Evolutionary conservation across 495 filamentous ascomycete genomes (phyloP), one percentile per base, ranked within the genome.

Genomic region (Trichocladium uniseriatum): DNA sequence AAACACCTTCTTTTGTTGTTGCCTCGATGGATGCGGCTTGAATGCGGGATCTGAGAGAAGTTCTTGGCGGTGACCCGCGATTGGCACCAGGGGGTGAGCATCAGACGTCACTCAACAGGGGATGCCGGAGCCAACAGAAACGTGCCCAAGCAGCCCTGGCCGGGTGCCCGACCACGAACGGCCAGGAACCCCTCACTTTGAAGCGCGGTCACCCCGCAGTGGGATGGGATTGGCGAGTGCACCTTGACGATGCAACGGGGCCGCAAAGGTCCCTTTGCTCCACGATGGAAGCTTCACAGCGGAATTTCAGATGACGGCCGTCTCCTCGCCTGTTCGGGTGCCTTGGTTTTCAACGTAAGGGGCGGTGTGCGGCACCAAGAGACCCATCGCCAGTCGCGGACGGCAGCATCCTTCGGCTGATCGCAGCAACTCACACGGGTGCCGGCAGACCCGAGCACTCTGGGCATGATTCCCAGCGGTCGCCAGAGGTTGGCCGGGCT

Each of bases 81-180:
- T 55, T 60, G 57, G 55, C 36, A 46, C 37, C 47, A 45, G 44
- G 49, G 31, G 36, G 35, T 38, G 35, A 52, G 49, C 44, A 46
- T n/a, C 32, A 47, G 57, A 60, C 57, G 57, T 60, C 57, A 61
- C 58, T 55, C 44, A 43, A 45, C 47, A 53, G 51, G 54, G 41
- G 52, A 32, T 41, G 41, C 54, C 28, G 48, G 56, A 52, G 43
- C 45, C 56, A 59, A 55, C 53, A 29, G 57, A 47, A 48, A 45
- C 50, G 18, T n/a, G 24, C 35, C 42, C 34, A 38, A 31, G 24
- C 40, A n/a, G 20, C 6, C 32, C 29, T 27, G 39, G 32, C 28
- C 13, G 37, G 14, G 9, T 14, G 36, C 39, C 21, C 39, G 45
- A 27, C 2, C 16, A 24, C 34, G 22, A 40, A 38, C 11, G 20